A percentile compares a stretch with the other conserved stretches of the same genome.
Evolutionary conservation across 2,329 filamentous ascomycete species (phyloP).

Genomic region (Cladophialophora immunda): DNA sequence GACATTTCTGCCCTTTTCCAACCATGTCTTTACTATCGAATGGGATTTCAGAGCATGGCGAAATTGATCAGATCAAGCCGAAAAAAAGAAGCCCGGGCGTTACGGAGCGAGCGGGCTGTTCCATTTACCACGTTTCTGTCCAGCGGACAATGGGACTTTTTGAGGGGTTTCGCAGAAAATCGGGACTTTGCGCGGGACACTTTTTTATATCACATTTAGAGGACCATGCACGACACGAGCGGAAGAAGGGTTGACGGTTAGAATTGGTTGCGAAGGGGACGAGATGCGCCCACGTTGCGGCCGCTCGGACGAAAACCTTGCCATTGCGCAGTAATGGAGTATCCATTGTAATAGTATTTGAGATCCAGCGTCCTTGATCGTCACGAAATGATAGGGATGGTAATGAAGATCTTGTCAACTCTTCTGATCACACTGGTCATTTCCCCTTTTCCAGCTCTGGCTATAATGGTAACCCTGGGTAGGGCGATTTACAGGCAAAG

Average conservation of each 20-base stretch:
- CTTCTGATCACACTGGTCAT: background rate
- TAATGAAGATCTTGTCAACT: background rate
- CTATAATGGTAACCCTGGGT: background rate
- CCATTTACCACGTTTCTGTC: conserved; percentile 4
- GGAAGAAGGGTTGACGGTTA: background rate
- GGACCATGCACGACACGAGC: conserved; percentile 1
- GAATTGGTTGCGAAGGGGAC: background rate
- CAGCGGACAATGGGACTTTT: background rate
- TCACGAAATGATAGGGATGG: background rate
- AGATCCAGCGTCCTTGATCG: background rate
- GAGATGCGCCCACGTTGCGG: background rate
- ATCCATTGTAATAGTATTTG: conserved; percentile 1
- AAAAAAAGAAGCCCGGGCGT: conserved; percentile 15
- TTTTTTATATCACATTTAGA: conserved; percentile 4
- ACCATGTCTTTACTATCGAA: conserved; percentile 16
- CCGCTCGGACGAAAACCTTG: background rate
- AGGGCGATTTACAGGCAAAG: too few species aligned
- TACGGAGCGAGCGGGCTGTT: conserved; percentile 17
- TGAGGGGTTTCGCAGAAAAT: background rate
- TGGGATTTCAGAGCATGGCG: conserved; percentile 11
- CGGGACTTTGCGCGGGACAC: background rate
- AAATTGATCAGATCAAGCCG: conserved; percentile 5
- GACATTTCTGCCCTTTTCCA: conserved; percentile 13
- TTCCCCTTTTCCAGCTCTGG: background rate
- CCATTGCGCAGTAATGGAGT: conserved; percentile 1